These are phyloP conservation scores for Tylopilus plumbeoviolaceoides DNA, from an alignment of 768 basidiomycete species.

Conservation along the genomic window DNA sequence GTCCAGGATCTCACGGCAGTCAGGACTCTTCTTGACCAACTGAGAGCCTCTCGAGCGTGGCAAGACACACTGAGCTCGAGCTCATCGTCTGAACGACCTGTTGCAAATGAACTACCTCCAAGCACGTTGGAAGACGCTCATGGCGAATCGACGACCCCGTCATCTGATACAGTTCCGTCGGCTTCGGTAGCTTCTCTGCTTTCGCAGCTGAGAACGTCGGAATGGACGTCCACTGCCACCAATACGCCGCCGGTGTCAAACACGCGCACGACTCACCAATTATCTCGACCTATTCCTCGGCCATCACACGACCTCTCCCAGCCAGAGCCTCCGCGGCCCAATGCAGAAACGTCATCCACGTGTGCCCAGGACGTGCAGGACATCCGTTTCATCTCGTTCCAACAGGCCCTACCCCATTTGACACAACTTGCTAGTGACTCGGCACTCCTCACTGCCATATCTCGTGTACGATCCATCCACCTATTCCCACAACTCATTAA, in stretches of 20 bases:
- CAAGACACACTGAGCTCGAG: constrained; percentile 38
- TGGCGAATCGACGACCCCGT: constrained; percentile 1
- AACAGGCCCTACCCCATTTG: constrained; percentile 66
- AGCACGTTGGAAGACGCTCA: constrained; percentile 3
- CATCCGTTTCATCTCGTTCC: constrained; percentile 52
- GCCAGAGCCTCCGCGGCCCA: constrained; percentile 11
- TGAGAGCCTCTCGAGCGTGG: constrained; percentile 69
- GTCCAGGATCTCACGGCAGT: constrained; percentile 62
- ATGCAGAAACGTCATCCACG: constrained; percentile 3
- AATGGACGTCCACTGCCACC: constrained; percentile 12
- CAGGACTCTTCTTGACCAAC: constrained; percentile 65
- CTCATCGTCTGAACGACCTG: constrained; percentile 6
- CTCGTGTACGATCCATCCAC: constrained; percentile 41
- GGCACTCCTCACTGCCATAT: constrained; percentile 45
- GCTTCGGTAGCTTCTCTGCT: constrained; percentile 56
- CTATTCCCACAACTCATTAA: constrained; percentile 6
- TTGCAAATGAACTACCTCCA: not conserved
- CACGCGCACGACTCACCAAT: constrained; percentile 6
- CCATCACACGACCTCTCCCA: constrained; percentile 13
- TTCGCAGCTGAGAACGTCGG: constrained; percentile 50
- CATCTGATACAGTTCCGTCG: constrained; percentile 22
- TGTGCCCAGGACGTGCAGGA: constrained; percentile 38
- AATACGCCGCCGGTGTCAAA: constrained; percentile 9
- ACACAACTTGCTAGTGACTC: constrained; percentile 55
- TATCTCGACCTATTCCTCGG: constrained; percentile 10